phyloP scores from a whole-genome alignment of 306 rosid genomes.

The Cucumis sativus region DNA sequence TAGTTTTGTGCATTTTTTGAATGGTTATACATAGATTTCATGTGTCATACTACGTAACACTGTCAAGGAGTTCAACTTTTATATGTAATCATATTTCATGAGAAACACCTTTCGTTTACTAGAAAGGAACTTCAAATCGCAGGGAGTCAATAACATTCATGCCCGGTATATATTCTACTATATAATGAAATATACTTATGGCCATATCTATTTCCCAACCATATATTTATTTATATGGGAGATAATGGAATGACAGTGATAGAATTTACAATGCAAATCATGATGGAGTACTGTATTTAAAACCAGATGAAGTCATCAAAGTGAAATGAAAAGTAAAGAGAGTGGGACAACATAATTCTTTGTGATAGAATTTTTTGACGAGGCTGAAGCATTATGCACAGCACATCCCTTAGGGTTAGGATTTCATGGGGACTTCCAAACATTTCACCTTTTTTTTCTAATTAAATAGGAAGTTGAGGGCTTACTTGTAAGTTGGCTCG shows the following conservation, averaged over 20 bases:
- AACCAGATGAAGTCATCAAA: neutral
- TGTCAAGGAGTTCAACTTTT: neutral
- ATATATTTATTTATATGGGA: neutral
- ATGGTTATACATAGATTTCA: neutral
- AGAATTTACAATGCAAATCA: neutral
- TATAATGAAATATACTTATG: neutral
- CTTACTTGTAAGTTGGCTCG: neutral
- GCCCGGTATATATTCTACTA: neutral
- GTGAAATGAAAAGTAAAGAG: neutral
- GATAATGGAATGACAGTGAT: neutral
- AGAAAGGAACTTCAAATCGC: neutral
- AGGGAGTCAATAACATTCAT: neutral
- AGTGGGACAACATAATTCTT: neutral
- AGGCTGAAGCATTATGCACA: neutral
- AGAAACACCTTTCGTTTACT: neutral
- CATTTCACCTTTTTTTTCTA: neutral
- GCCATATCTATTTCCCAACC: neutral
- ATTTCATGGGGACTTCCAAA: neutral
- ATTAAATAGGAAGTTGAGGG: neutral
- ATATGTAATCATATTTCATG: neutral
- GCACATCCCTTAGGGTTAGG: neutral
- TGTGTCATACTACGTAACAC: neutral
- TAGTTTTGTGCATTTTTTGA: neutral
- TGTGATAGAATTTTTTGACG: neutral
- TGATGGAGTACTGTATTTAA: neutral